phyloP scores from a whole-genome alignment of 495 filamentous ascomycete species.

The Cercophora sp. region DNA sequence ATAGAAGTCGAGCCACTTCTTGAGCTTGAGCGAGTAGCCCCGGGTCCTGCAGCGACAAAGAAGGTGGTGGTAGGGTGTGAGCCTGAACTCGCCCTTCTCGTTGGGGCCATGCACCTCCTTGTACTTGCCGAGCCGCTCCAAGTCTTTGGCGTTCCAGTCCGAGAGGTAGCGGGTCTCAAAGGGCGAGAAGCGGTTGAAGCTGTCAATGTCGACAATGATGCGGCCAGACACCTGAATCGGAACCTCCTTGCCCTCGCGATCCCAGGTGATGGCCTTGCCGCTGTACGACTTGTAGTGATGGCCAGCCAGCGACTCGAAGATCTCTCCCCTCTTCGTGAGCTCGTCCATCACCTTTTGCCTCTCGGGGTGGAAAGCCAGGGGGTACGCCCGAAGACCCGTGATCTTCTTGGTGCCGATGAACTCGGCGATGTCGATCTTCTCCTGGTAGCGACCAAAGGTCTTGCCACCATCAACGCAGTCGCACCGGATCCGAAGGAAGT shows the following conservation, averaged over 20 bases:
- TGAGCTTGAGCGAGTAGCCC: conserved; percentile 43
- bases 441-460: conserved; percentile 47
- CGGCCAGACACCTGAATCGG: conserved; percentile 27
- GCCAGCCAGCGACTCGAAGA: conserved; percentile 53
- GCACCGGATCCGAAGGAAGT: conserved; percentile 41
- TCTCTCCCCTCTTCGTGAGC: conserved; percentile 44
- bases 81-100: conserved; percentile 16
- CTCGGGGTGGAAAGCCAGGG: conserved; percentile 52
- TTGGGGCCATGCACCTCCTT: conserved; percentile 15
- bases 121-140: conserved; percentile 23
- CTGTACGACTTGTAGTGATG: conserved; percentile 55
- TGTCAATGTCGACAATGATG: conserved; percentile 34
- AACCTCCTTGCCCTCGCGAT: conserved; percentile 32
- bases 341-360: conserved; percentile 33
- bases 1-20: conserved; percentile 41
- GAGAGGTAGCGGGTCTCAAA: conserved; percentile 23
- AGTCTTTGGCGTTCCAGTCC: conserved; percentile 30
- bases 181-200: conserved; percentile 34
- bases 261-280: conserved; percentile 40
- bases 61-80: conserved; percentile 40
- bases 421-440: conserved; percentile 39
- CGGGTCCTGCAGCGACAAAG: conserved; percentile 37
- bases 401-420: conserved; percentile 58
- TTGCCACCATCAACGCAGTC: conserved; percentile 59
- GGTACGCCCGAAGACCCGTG: conserved; percentile 51